Conservation (phyloP, 2,329 filamentous ascomycete genomes). For the Lecanicillium sp. region DNA sequence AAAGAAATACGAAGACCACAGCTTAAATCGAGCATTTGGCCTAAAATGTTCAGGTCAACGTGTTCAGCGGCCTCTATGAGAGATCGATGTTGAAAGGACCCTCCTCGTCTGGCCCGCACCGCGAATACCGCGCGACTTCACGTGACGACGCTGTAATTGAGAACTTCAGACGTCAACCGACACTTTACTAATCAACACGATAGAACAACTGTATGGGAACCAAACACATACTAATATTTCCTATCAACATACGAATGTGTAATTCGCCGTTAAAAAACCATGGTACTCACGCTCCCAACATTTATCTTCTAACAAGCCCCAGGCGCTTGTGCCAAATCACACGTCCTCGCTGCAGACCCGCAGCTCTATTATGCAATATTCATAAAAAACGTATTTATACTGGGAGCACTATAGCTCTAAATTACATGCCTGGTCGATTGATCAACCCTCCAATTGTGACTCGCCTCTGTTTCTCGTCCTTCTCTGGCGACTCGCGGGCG, state of each 20-base stretch:
- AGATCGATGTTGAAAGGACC: not conserved
- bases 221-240: not conserved
- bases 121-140: constrained; percentile 10
- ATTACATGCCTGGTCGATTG: constrained; percentile 1
- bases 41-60: not conserved
- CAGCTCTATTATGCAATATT: constrained; percentile 4
- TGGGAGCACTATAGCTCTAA: not conserved
- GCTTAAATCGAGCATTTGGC: not conserved
- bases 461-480: constrained; percentile 1
- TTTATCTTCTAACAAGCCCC: not conserved
- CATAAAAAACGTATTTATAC: not conserved
- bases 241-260: not conserved
- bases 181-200: too few relatives aligned
- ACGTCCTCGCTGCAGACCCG: not conserved
- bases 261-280: too few relatives aligned
- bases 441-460: constrained; percentile 14
- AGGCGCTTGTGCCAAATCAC: not conserved
- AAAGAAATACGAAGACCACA: not conserved
- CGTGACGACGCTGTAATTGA: too few relatives aligned
- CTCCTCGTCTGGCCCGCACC: constrained; percentile 11
- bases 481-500: not conserved
- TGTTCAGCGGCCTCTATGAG: constrained; percentile 1
- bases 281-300: too few relatives aligned
- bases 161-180: too few relatives aligned
- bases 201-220: not conserved